phyloP scores from a whole-genome alignment of 176 grass and related monocot species.

The Juncus inflexus region DNA sequence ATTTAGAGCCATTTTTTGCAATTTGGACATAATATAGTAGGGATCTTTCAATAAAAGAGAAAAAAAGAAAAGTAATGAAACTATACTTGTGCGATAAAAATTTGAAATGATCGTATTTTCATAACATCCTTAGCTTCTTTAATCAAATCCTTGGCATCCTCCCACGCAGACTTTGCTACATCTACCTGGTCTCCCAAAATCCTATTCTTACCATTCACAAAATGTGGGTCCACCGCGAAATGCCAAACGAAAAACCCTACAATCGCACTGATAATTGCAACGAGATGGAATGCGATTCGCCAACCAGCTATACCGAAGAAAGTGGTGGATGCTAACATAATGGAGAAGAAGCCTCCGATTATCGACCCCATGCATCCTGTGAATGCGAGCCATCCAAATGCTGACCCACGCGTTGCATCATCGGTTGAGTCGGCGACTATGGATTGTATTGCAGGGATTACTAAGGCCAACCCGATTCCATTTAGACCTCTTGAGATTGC shows the following conservation, averaged over 20 bases:
- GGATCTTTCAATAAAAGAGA: too few species aligned
- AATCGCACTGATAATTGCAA: slow-evolving; percentile 40
- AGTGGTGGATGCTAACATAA: slow-evolving; percentile 48
- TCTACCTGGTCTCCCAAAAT: background rate
- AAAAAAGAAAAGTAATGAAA: too few species aligned
- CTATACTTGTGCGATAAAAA: slow-evolving; percentile 45
- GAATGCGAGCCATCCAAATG: slow-evolving; percentile 67
- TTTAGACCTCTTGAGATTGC: slow-evolving; percentile 74
- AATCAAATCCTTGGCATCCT: slow-evolving; percentile 40
- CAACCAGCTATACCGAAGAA: slow-evolving; percentile 66
- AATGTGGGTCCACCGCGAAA: slow-evolving; percentile 54
- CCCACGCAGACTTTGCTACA: background rate
- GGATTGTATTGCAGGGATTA: slow-evolving; percentile 57
- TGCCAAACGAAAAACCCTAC: slow-evolving; percentile 43
- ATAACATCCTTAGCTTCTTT: slow-evolving; percentile 41
- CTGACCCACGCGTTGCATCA: slow-evolving; percentile 50
- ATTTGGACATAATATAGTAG: too few species aligned
- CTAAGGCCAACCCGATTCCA: slow-evolving; percentile 60
- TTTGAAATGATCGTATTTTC: slow-evolving; percentile 59
- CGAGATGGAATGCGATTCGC: slow-evolving; percentile 63
- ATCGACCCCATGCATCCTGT: slow-evolving; percentile 61
- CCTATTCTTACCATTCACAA: slow-evolving; percentile 17
- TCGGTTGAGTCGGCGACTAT: slow-evolving; percentile 77
- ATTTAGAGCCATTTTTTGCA: too few species aligned
- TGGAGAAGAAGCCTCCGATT: slow-evolving; percentile 48